Conservation (phyloP, 176 grass and related monocot species). For the Triticum aestivum region IWGSC_CS_RefSeq_v2.1 NC_057812.1:684821022-684821521, state of each 20-base stretch:
- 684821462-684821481: constrained; percentile 11
- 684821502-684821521: neutral
- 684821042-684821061: too few species aligned
- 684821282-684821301: neutral
- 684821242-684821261: neutral
- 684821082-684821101: neutral
- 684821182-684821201: neutral
- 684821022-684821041: too few species aligned
- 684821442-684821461: neutral
- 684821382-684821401: neutral
- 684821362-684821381: too few species aligned
- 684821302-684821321: neutral
- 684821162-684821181: neutral
- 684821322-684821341: neutral
- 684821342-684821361: too few species aligned
- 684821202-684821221: constrained; percentile 3
- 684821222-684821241: neutral
- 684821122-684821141: neutral
- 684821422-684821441: constrained; percentile 16
- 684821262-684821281: neutral
- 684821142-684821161: neutral
- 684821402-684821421: neutral
- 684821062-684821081: too few species aligned
- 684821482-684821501: neutral
- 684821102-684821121: neutral